Evolutionary conservation across 352 stramenopile species (phyloP).

Genomic region (Globisporangium viniferum): DNA sequence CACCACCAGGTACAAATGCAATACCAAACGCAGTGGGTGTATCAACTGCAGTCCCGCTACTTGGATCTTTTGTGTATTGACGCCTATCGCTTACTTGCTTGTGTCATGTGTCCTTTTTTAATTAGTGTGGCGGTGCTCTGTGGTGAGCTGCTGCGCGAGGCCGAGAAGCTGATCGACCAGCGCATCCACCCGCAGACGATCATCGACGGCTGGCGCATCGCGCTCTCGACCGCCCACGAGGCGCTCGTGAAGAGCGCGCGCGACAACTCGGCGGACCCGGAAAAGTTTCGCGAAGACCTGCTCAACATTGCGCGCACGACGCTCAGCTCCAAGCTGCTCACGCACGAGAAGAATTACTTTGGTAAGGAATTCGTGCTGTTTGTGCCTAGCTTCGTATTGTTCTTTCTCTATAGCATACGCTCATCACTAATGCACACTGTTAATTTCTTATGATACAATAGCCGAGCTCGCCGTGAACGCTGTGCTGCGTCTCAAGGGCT

Average conservation of each 20-base stretch:
- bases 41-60: too few species aligned
- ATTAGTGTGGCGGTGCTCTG: conserved; percentile 93
- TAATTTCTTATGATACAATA: conserved; percentile 3
- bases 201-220: conserved; percentile 97
- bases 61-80: too few species aligned
- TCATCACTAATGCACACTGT: too few species aligned
- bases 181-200: conserved; percentile 99
- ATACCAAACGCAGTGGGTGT: too few species aligned
- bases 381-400: too few species aligned
- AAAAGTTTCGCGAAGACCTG: conserved; percentile 93
- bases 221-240: conserved; percentile 85
- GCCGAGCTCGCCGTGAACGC: conserved; percentile 94
- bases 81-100: not conserved
- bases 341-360: conserved; percentile 98
- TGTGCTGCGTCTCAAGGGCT: conserved; percentile 95
- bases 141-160: conserved; percentile 96
- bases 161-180: conserved; percentile 95
- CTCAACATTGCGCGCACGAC: conserved; percentile 98
- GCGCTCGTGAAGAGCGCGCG: conserved; percentile 86
- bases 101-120: not conserved
- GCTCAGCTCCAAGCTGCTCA: conserved; percentile 98
- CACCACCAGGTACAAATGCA: conserved; percentile 85
- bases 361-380: conserved; percentile 28
- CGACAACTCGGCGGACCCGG: conserved; percentile 77
- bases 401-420: too few species aligned